Percentiles rank a stretch among this genome's conserved stretches.
Evolutionary conservation across 257 asterid genomes (phyloP).

Genomic region (Orobanche coerulescens): DNA sequence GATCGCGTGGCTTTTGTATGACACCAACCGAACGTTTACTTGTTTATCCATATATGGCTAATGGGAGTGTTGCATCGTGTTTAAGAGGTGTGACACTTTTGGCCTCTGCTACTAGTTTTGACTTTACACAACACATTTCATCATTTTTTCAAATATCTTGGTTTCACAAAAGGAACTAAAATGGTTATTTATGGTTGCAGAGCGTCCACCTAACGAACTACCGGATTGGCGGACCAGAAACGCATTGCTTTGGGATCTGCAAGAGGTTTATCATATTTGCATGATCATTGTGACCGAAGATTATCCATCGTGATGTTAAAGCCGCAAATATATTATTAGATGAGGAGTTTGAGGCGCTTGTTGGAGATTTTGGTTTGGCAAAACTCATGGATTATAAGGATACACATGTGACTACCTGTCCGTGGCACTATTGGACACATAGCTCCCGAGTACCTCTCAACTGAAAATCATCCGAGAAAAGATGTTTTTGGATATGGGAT

Average conservation of each 20-base stretch:
- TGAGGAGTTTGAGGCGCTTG: conserved; percentile 51
- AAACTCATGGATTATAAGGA: conserved; percentile 55
- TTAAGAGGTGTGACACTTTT: conserved; percentile 36
- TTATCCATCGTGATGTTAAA: conserved; percentile 49
- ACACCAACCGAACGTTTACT: conserved; percentile 52
- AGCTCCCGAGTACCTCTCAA: conserved; percentile 48
- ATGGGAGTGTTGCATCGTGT: conserved; percentile 55
- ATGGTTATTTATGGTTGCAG: conserved; percentile 22
- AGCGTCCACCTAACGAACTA: conserved; percentile 39
- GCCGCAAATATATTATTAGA: conserved; percentile 55
- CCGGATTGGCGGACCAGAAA: conserved; percentile 49
- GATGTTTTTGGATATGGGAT: conserved; percentile 51
- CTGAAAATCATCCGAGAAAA: conserved; percentile 45
- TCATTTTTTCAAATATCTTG: too few relatives aligned
- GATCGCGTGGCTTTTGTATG: conserved; percentile 52
- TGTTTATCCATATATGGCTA: conserved; percentile 55
- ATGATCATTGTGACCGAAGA: conserved; percentile 48
- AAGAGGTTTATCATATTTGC: conserved; percentile 45
- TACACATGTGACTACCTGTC: conserved; percentile 45
- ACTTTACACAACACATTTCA: background rate
- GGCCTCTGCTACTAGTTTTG: background rate
- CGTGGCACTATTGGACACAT: conserved; percentile 51
- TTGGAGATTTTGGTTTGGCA: conserved; percentile 53
- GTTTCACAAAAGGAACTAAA: background rate
- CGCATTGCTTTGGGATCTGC: conserved; percentile 53